Base-by-base conservation (phyloP, 2,329 filamentous ascomycete species). In the Graphilbum fragrans region DNA sequence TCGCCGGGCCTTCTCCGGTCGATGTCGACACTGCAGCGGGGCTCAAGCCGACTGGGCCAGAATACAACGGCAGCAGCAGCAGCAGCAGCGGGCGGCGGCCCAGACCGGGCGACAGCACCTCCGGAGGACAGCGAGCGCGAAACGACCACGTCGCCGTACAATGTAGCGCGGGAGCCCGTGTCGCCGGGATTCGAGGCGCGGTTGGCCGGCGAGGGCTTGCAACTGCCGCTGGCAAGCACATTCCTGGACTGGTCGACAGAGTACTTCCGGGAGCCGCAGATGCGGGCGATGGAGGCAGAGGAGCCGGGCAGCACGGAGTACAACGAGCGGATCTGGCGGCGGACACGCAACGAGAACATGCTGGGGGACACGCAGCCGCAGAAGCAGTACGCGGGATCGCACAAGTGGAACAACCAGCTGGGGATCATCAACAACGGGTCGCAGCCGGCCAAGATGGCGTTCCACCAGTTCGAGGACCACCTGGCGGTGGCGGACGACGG, bases 401-500 rank as follows among this genome's bases (percentile, higher is more conserved):
- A 86, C 53, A 82, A 80, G 52, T 98, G 92, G 90, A 88, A 86
- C 52, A 81, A 82, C 46, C 80, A 85, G 35, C 71, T 81, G 37
- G 82, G 83, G 17, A 82, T 94, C 47, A 79, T 95, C 56, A 88
- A 90, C 55, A 96, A 95, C 50, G 79, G 81, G 23, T 83, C 82
- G 25, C 92, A 95, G 57, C 90, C 92, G 0, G 77, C 81, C 48
- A 93, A 88, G 63, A 84, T 98, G 80, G 83, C 85, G 5, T 94
- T 96, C 59, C 92, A 98, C 62, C 92, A 98, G 57, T 98, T 95
- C 52, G 92, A 98, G 57, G 85, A 95, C 54, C 88, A 96, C 56
- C 73, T 98, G 18, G 86, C 92, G 2, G 86, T 95, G 12, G 86
- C 87, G 12, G 92, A 98, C 60, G 88, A 94, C 53, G 79, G 83